These are phyloP conservation scores for Lagenidium giganteum DNA, from an alignment of 352 stramenopile genomes.

Conservation along the genomic window DNA sequence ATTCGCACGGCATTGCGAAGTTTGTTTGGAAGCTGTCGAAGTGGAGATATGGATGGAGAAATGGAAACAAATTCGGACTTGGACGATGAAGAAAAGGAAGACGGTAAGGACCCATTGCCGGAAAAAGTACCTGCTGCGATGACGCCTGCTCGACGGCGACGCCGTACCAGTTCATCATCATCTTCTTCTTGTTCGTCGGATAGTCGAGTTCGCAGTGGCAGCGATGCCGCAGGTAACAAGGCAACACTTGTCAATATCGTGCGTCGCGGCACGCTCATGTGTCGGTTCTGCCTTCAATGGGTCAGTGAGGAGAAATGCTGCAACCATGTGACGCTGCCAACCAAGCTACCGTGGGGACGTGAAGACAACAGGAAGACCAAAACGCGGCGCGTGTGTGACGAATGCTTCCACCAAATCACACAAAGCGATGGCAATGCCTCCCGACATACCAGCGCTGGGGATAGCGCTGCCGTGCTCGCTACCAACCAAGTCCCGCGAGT, in stretches of 20 bases:
- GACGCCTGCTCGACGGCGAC: background rate
- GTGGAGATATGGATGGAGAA: no score
- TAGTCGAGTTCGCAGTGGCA: background rate
- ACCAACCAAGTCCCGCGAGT: no score
- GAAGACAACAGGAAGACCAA: no score
- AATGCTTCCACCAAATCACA: no score
- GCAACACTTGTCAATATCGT: background rate
- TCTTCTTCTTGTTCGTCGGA: slow-evolving; percentile 4
- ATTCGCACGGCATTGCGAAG: background rate
- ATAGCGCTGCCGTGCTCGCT: no score
- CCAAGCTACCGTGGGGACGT: no score
- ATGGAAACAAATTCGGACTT: no score
- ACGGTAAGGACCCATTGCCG: background rate
- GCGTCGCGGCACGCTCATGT: background rate
- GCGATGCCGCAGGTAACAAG: background rate
- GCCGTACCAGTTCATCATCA: slow-evolving; percentile 1
- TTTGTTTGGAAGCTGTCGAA: slow-evolving; percentile 1
- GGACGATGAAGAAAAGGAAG: background rate
- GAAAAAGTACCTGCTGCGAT: background rate
- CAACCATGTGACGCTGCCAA: slow-evolving; percentile 1
- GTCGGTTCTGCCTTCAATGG: slow-evolving; percentile 3
- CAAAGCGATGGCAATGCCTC: no score
- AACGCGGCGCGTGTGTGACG: slow-evolving; percentile 4
- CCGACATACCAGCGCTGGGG: no score
- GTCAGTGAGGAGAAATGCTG: background rate